phyloP scores from a whole-genome alignment of 208 protist genomes.

The Acanthamoeba triangularis region DNA sequence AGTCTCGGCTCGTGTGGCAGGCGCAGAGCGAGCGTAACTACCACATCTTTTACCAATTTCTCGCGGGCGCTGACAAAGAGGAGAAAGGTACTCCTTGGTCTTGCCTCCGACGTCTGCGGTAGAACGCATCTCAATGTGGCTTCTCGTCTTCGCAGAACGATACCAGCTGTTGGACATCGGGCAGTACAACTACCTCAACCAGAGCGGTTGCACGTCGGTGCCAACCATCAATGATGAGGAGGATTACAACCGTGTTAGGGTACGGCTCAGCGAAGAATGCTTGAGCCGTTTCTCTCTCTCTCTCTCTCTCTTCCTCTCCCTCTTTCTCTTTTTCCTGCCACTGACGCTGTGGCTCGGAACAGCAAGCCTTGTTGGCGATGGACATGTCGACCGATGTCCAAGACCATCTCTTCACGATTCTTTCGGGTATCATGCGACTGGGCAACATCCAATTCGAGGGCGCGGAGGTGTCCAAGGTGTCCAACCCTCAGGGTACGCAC shows the following conservation, averaged over 20 bases:
- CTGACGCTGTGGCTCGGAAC: not conserved
- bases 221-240: slow-evolving; percentile 66
- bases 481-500: slow-evolving; percentile 7
- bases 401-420: slow-evolving; percentile 90
- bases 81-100: not conserved
- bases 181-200: slow-evolving; percentile 83
- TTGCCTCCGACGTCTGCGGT: not conserved
- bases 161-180: slow-evolving; percentile 10
- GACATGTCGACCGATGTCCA: not conserved
- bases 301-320: too few species aligned
- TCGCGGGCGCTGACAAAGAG: slow-evolving; percentile 82
- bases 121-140: not conserved
- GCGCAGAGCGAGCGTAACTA: slow-evolving; percentile 90
- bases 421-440: slow-evolving; percentile 95
- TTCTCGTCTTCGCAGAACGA: not conserved
- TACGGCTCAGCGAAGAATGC: not conserved
- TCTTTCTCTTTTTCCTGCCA: too few species aligned
- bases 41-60: slow-evolving; percentile 94
- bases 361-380: not conserved
- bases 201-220: slow-evolving; percentile 73
- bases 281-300: too few species aligned
- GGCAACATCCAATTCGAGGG: slow-evolving; percentile 94
- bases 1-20: slow-evolving; percentile 92
- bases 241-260: slow-evolving; percentile 80
- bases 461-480: not conserved